These are phyloP conservation scores for Mycena maculata DNA, from an alignment of 768 basidiomycete genomes.

Conservation along the genomic window DNA sequence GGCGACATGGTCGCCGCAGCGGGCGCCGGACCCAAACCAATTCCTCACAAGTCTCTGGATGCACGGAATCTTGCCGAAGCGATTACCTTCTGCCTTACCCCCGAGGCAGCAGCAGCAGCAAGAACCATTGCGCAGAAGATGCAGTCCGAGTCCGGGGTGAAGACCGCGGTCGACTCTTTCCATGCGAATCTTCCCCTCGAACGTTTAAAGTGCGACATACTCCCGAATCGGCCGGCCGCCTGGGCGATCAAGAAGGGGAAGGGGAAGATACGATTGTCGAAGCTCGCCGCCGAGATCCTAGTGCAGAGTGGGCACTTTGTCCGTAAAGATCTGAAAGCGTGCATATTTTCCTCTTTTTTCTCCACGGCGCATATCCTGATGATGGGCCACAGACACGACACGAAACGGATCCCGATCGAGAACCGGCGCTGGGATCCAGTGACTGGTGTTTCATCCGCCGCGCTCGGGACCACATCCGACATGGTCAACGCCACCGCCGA, in stretches of 20 bases:
- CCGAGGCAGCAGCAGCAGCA: constrained; percentile 49
- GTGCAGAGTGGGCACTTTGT: neutral
- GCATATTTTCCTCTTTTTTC: neutral
- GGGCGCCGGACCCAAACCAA: constrained; percentile 57
- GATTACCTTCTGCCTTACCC: constrained; percentile 46
- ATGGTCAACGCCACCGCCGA: constrained; percentile 21
- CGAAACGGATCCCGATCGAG: constrained; percentile 21
- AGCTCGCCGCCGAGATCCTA: constrained; percentile 25
- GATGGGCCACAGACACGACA: neutral
- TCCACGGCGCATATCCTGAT: neutral
- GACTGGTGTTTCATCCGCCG: constrained; percentile 19
- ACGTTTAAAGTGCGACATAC: constrained; percentile 20
- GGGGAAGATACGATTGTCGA: constrained; percentile 28
- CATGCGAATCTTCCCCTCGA: constrained; percentile 23
- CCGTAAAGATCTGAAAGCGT: constrained; percentile 21
- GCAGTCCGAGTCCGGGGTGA: constrained; percentile 44
- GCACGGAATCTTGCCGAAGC: constrained; percentile 37
- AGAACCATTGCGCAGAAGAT: constrained; percentile 51
- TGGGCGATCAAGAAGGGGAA: constrained; percentile 30
- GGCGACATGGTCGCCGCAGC: constrained; percentile 55
- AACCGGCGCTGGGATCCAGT: constrained; percentile 33
- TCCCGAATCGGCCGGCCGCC: constrained; percentile 21
- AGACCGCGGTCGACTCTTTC: constrained; percentile 24
- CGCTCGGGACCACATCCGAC: neutral
- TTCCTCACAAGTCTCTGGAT: constrained; percentile 33